These are phyloP conservation scores for Paramecium biaurelia DNA, from an alignment of 73 alveolate species.

Conservation along the genomic window DNA sequence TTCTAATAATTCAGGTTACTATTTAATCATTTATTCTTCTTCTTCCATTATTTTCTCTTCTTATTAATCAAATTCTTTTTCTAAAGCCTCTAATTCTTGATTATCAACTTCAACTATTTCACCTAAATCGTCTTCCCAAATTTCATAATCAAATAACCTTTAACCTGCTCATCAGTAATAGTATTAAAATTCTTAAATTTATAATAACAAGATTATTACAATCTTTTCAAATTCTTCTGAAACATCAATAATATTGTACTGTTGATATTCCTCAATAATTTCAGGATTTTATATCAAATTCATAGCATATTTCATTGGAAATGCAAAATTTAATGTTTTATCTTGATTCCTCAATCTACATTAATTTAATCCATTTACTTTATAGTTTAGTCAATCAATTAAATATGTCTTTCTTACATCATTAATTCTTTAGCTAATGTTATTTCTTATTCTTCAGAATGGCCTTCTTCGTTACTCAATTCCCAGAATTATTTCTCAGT, in stretches of 20 bases:
- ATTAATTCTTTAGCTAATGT: background rate
- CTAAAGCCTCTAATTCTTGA: slow-evolving; percentile 52
- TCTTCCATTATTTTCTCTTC: slow-evolving; percentile 9
- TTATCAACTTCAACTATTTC: slow-evolving; percentile 54
- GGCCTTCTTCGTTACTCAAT: slow-evolving; percentile 8
- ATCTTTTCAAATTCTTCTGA: slow-evolving; percentile 40
- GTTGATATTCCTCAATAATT: background rate
- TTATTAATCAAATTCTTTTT: slow-evolving; percentile 47
- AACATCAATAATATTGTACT: background rate
- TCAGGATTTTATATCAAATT: background rate
- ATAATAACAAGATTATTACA: background rate
- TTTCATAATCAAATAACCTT: slow-evolving; percentile 16
- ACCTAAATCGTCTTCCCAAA: slow-evolving; percentile 43
- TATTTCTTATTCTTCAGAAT: background rate
- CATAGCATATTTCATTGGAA: slow-evolving; percentile 20
- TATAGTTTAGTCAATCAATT: background rate
- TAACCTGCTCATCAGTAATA: background rate
- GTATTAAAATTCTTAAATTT: background rate
- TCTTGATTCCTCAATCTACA: background rate
- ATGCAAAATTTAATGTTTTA: background rate
- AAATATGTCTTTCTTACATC: background rate
- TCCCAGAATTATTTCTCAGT: background rate
- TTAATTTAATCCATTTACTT: background rate
- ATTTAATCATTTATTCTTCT: slow-evolving; percentile 31
- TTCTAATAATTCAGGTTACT: background rate